Percentiles rank a stretch among this genome's conserved stretches.
Evolutionary conservation across 2,329 filamentous ascomycete species (phyloP).

Genomic region (Colletotrichum sp.): DNA sequence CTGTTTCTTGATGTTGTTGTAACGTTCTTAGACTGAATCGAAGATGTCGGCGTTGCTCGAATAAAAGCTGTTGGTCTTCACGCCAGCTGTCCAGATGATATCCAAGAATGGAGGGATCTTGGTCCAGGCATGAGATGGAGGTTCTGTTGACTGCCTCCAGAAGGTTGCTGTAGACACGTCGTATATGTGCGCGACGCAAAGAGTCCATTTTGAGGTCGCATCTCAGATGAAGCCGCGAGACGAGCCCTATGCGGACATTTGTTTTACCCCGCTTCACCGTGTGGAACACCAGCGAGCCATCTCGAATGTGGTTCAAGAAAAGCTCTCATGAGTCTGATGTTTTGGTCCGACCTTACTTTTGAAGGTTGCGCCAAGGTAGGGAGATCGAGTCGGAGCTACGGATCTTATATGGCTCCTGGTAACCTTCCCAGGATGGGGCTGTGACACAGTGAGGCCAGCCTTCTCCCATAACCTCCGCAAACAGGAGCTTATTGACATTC

Average conservation of each 20-base stretch:
- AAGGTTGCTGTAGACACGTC: not conserved
- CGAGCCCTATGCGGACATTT: not conserved
- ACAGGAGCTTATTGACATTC: not conserved
- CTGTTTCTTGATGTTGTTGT: not conserved
- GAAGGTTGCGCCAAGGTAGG: not conserved
- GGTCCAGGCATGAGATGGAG: not conserved
- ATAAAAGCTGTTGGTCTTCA: not conserved
- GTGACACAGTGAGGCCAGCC: not conserved
- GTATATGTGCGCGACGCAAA: not conserved
- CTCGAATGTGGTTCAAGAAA: not conserved
- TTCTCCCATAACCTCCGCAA: not conserved
- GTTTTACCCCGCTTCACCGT: not conserved
- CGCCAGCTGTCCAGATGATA: not conserved
- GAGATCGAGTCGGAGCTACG: not conserved
- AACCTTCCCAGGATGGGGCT: not conserved
- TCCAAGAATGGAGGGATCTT: not conserved
- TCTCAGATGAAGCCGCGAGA: not conserved
- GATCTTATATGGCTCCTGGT: not conserved
- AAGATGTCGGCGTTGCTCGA: not conserved
- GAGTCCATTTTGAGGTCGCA: not conserved
- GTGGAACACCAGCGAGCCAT: not conserved
- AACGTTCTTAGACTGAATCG: not conserved
- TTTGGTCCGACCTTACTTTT: fast-evolving
- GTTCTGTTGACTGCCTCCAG: not conserved
- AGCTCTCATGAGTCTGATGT: not conserved